Evolutionary conservation across 2,329 filamentous ascomycete species (phyloP), one percentile per base, ranked within the genome.

Genomic region (Mycosphaerella sp.): DNA sequence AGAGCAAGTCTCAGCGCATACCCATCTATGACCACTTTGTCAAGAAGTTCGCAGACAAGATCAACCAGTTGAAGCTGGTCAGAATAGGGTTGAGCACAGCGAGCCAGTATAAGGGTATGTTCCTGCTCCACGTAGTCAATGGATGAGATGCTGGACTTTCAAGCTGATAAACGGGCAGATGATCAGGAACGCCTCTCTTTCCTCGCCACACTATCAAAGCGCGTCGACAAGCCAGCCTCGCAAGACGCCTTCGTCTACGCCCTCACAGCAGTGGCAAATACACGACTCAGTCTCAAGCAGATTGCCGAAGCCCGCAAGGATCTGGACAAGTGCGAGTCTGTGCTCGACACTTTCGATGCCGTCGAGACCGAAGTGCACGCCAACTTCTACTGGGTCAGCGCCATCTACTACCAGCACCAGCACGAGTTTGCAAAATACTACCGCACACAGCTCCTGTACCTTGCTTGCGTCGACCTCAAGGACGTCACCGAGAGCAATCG

Each of bases 31-130:
- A 93, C 74, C 84, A 83, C 64, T 98, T 98, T 76, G 86, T 98
- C 71, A 81, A 91, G 70, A 93, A 86, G 71, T 98, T 98, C 68
- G 89, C 90, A 60, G 90, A 95, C 70, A 96, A 94, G 79, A 96
- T 98, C 78, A 98, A 97, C 75, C 91, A 97, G 76, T 79, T 98
- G 58, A 96, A 96, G 79, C 85, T 97, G 61, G 93, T 98, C 60
- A 85, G 87, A 60, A 76, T 98, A 60, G 93, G 89, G 13, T 75
- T 97, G 68, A 87, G 86, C 72, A 87, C 93, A 41, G 89, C 89
- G 47, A 82, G 85, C 64, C 85, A 95, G 75, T 95, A 87, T 71
- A 79, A 80, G 75, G 83, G 88, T 91, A 70, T 45, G 70, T 25
- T 25, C 21, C 21, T 25, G 21, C 21, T 25, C 21, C 10, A 9